These are phyloP conservation scores for Arthrocladium fulminans DNA, from an alignment of 2,329 filamentous ascomycete species.

Conservation along the genomic window DNA sequence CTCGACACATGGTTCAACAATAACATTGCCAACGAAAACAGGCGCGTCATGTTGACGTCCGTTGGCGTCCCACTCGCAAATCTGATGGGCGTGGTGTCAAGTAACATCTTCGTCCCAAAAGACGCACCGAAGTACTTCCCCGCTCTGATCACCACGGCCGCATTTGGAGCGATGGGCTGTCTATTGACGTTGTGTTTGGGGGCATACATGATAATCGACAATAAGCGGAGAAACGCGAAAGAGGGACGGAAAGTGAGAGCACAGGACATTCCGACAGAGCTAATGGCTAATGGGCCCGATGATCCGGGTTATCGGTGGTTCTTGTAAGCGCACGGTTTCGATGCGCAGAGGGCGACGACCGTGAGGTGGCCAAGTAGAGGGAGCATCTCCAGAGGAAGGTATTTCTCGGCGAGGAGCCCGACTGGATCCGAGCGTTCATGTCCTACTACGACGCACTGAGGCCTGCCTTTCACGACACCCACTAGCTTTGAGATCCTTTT, in stretches of 20 bases:
- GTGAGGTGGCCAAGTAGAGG: no score
- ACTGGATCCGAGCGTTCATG: no score
- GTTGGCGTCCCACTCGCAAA: constrained; percentile 68
- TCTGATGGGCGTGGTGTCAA: constrained; percentile 62
- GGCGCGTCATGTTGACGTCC: constrained; percentile 60
- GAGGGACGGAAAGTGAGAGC: constrained; percentile 50
- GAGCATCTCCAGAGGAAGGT: no score
- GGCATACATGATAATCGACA: constrained; percentile 57
- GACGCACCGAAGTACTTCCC: constrained; percentile 60
- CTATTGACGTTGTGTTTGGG: constrained; percentile 50
- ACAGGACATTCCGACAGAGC: constrained; percentile 48
- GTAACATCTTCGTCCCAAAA: constrained; percentile 57
- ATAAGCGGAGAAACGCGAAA: constrained; percentile 48
- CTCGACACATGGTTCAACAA: constrained; percentile 69
- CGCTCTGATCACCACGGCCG: constrained; percentile 55
- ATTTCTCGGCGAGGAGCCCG: no score
- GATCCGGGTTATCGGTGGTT: constrained; percentile 53
- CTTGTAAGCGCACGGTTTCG: no score
- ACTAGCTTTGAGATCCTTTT: no score
- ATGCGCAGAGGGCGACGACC: no score
- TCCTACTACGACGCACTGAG: no score
- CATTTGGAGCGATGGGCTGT: constrained; percentile 53
- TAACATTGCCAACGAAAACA: constrained; percentile 69
- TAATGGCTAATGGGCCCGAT: constrained; percentile 47
- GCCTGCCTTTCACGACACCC: no score